Percentiles rank a stretch among this genome's conserved stretches.
Evolutionary conservation across 768 basidiomycete species (phyloP).

Genomic region (Boletus subcaerulescens): DNA sequence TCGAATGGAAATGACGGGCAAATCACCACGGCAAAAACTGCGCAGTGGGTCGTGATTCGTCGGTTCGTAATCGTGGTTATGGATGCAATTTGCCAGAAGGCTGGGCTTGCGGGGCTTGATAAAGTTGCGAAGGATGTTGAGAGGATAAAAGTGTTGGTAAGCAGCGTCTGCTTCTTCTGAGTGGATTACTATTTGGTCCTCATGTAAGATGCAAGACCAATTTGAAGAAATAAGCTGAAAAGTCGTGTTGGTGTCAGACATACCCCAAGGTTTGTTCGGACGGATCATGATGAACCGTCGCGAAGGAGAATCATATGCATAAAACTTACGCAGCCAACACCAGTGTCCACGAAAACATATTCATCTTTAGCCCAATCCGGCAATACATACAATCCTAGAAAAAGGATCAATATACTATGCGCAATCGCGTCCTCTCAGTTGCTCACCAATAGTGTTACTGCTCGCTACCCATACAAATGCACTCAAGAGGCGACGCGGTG

Average conservation of each 20-base stretch:
- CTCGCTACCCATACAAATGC: slow-evolving; percentile 68
- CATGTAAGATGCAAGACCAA: slow-evolving; percentile 72
- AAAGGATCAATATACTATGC: slow-evolving; percentile 15
- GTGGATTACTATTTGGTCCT: slow-evolving; percentile 69
- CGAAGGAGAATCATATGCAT: background rate
- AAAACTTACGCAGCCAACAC: slow-evolving; percentile 64
- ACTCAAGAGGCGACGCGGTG: slow-evolving; percentile 54
- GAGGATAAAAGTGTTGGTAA: slow-evolving; percentile 68
- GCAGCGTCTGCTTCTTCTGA: slow-evolving; percentile 67
- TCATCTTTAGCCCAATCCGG: slow-evolving; percentile 63
- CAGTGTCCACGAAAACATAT: slow-evolving; percentile 72
- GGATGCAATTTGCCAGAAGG: slow-evolving; percentile 11
- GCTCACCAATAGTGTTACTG: slow-evolving; percentile 34
- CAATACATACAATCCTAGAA: slow-evolving; percentile 60
- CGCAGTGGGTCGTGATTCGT: slow-evolving; percentile 1
- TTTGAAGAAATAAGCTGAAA: slow-evolving; percentile 62
- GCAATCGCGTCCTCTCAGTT: background rate
- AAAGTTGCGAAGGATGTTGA: slow-evolving; percentile 34
- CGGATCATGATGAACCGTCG: slow-evolving; percentile 4
- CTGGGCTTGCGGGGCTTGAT: slow-evolving; percentile 24
- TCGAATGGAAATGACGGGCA: slow-evolving; percentile 42
- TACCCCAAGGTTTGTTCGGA: background rate
- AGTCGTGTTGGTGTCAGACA: background rate
- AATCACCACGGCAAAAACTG: slow-evolving; percentile 24
- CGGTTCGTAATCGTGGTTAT: slow-evolving; percentile 3